A percentile compares a stretch with the other conserved stretches of the same genome.
Evolutionary conservation across 2,329 filamentous ascomycete genomes (phyloP).

Genomic region (Exophiala sp.): DNA sequence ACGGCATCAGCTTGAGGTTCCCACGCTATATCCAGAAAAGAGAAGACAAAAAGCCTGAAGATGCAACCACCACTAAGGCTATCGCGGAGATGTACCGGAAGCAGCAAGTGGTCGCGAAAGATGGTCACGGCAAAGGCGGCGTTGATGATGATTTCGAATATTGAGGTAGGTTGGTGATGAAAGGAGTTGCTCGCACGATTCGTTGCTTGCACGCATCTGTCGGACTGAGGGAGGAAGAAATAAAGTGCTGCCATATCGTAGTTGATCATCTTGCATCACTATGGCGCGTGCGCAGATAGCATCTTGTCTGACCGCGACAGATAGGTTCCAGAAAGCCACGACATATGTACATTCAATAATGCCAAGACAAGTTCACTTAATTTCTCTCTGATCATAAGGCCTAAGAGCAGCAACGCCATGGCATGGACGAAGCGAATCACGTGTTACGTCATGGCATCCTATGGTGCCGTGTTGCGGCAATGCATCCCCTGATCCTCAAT

Average conservation of each 20-base stretch:
- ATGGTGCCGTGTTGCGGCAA: neutral
- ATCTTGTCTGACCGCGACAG: too few species aligned
- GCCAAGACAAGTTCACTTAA: too few species aligned
- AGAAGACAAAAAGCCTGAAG: conserved; percentile 93
- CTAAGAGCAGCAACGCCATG: neutral
- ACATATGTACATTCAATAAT: too few species aligned
- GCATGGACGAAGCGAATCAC: neutral
- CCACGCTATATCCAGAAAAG: conserved; percentile 86
- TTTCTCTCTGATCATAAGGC: neutral
- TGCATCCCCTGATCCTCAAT: neutral
- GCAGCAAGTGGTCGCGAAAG: conserved; percentile 87
- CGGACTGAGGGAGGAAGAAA: too few species aligned
- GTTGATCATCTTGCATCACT: too few species aligned
- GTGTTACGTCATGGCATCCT: neutral
- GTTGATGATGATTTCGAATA: conserved; percentile 97
- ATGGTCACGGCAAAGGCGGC: conserved; percentile 76
- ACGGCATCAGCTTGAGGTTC: conserved; percentile 85
- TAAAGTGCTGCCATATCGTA: too few species aligned
- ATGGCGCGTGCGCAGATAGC: too few species aligned
- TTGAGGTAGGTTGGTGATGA: conserved; percentile 41
- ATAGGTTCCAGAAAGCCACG: too few species aligned
- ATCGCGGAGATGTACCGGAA: conserved; percentile 96
- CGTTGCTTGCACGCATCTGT: too few species aligned
- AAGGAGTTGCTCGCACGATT: conserved; percentile 4
- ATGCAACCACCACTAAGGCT: conserved; percentile 78